Percentiles rank a stretch among this genome's conserved stretches.
Conservation (phyloP, 139 green algal species). For the Tetradesmus lagerheimii region DNA sequence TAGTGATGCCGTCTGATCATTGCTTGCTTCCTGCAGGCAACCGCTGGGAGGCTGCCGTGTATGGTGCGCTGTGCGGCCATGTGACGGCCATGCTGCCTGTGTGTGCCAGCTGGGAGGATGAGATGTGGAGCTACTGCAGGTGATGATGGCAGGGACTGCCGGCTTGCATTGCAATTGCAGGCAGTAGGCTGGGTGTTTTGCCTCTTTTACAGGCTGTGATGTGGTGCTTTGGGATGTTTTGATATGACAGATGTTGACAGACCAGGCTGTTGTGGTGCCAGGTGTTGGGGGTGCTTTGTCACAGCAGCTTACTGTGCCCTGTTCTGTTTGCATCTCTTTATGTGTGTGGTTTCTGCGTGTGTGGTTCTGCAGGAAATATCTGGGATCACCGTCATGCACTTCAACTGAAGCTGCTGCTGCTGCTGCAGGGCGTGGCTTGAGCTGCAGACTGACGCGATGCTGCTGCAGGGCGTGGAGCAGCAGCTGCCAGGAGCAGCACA, state of each 20-base stretch:
- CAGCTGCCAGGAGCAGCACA: neutral
- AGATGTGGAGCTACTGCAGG: slow-evolving; percentile 73
- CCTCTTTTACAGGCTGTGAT: no score
- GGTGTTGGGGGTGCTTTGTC: no score
- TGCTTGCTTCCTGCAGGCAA: slow-evolving; percentile 33
- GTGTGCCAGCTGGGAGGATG: slow-evolving; percentile 82
- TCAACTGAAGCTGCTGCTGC: neutral
- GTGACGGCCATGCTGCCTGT: slow-evolving; percentile 67
- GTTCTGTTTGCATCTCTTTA: no score
- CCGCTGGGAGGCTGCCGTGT: slow-evolving; percentile 76
- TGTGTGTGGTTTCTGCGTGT: no score
- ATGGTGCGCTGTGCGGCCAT: slow-evolving; percentile 69
- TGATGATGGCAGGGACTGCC: neutral
- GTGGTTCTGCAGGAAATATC: neutral
- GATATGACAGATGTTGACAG: no score
- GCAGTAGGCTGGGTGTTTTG: no score
- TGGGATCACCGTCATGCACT: neutral
- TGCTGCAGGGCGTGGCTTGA: slow-evolving; percentile 40
- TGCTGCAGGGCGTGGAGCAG: slow-evolving; percentile 26
- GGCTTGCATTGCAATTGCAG: no score
- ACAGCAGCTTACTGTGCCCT: no score
- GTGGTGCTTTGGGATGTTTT: no score
- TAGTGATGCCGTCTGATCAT: no score
- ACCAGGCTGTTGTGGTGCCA: no score
- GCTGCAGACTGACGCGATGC: slow-evolving; percentile 23